These are phyloP conservation scores for Paraphaeosphaeria sporulosa DNA, from an alignment of 2,329 filamentous ascomycete species.

Conservation along the genomic window DNA sequence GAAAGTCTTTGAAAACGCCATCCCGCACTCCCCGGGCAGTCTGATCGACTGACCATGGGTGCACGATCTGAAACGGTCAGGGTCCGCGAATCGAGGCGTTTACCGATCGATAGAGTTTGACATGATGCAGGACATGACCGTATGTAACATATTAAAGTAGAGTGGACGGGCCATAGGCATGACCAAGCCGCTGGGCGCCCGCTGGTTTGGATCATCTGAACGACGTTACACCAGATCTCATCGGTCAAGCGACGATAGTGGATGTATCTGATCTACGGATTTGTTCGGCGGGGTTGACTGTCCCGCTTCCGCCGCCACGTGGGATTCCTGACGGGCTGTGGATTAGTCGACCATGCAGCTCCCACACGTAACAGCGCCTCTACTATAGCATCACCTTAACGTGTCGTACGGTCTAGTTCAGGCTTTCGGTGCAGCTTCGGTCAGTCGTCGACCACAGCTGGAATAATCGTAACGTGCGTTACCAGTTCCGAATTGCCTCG, in stretches of 20 bases:
- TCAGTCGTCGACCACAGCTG: not conserved
- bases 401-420: not conserved
- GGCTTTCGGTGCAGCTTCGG: not conserved
- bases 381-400: not conserved
- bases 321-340: not conserved
- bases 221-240: not conserved
- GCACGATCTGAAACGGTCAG: not conserved
- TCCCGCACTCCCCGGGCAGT: not conserved
- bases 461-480: not conserved
- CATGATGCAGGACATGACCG: not conserved
- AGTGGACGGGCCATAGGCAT: not conserved
- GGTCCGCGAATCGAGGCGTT: not conserved
- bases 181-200: not conserved
- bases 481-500: not conserved
- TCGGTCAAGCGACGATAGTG: not conserved
- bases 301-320: conserved; percentile 1
- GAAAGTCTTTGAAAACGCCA: not conserved
- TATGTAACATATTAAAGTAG: not conserved
- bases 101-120: not conserved
- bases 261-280: conserved; percentile 2
- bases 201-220: not conserved
- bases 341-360: not conserved
- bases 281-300: not conserved
- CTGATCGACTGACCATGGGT: not conserved
- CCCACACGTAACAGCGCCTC: not conserved